Percentiles rank a stretch among this genome's conserved stretches.
phyloP scores from a whole-genome alignment of 2,329 filamentous ascomycete genomes.

The Pseudocercospora cruenta region DNA sequence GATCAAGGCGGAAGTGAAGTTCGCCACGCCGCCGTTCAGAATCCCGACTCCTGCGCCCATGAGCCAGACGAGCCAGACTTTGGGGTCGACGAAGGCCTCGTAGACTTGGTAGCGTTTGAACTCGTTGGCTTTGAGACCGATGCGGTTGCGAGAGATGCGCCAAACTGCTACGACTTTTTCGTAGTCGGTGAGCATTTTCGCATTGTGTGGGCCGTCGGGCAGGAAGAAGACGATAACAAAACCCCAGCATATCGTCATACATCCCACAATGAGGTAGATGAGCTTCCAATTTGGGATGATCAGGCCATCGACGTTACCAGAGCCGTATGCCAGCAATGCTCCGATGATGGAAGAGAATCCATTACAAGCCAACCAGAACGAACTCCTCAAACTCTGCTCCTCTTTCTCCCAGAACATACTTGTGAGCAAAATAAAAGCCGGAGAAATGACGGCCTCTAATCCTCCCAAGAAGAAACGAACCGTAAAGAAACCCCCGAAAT shows the following conservation, averaged over 20 bases:
- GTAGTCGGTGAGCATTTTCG: conserved; percentile 57
- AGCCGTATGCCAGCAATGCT: conserved; percentile 34
- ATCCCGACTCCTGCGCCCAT: conserved; percentile 44
- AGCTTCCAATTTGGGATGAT: conserved; percentile 37
- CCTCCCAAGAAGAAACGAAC: conserved; percentile 42
- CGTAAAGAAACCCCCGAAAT: conserved; percentile 40
- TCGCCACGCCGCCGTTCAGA: conserved; percentile 46
- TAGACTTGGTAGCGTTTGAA: conserved; percentile 58
- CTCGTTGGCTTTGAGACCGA: conserved; percentile 55
- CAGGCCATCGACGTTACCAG: conserved; percentile 23
- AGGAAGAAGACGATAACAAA: conserved; percentile 44
- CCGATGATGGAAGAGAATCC: conserved; percentile 23
- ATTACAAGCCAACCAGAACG: conserved; percentile 27
- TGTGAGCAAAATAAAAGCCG: conserved; percentile 46
- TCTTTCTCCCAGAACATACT: conserved; percentile 42
- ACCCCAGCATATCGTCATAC: conserved; percentile 25
- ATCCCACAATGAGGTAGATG: conserved; percentile 35
- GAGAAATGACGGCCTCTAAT: conserved; percentile 40
- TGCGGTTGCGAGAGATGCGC: conserved; percentile 42
- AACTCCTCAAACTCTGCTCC: conserved; percentile 30
- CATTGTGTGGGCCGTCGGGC: conserved; percentile 56
- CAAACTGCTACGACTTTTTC: conserved; percentile 52
- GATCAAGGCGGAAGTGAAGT: conserved; percentile 26
- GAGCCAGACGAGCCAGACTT: conserved; percentile 59
- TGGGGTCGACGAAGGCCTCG: conserved; percentile 61